These are phyloP conservation scores for Phytophthora pluvialis DNA, from an alignment of 352 stramenopile species.

Conservation along the genomic window DNA sequence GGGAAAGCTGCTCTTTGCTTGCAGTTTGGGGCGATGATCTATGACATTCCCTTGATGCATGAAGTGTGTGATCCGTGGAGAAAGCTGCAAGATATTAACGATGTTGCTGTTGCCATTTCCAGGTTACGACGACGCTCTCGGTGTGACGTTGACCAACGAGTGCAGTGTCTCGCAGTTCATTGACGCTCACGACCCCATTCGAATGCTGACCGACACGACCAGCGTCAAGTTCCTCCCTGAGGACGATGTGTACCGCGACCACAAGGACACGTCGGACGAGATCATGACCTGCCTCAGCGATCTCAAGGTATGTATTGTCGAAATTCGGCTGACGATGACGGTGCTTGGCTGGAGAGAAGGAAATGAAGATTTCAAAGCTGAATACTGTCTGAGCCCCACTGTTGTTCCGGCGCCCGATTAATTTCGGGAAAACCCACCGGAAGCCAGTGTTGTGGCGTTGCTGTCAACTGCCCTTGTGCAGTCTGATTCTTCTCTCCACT, in stretches of 20 bases:
- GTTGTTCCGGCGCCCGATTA: constrained; percentile 91
- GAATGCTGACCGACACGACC: constrained; percentile 95
- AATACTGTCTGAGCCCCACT: constrained; percentile 82
- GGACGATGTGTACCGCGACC: constrained; percentile 84
- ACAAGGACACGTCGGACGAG: constrained; percentile 83
- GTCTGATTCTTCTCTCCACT: constrained; percentile 67
- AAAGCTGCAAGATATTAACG: constrained; percentile 10
- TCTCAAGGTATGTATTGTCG: constrained; percentile 86
- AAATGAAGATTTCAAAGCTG: constrained; percentile 84
- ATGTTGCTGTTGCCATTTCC: neutral
- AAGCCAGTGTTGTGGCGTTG: constrained; percentile 80
- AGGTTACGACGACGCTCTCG: constrained; percentile 94
- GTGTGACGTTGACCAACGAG: constrained; percentile 85
- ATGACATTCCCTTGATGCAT: constrained; percentile 71
- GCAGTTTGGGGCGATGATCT: constrained; percentile 74
- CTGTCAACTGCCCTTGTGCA: constrained; percentile 69
- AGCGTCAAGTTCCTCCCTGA: constrained; percentile 91
- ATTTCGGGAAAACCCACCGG: constrained; percentile 90
- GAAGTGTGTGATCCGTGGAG: neutral
- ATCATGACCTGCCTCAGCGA: constrained; percentile 82
- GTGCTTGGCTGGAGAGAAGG: constrained; percentile 28
- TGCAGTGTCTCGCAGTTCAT: constrained; percentile 90
- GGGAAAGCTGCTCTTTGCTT: constrained; percentile 50
- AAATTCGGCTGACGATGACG: neutral
- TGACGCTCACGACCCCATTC: constrained; percentile 93